A percentile compares a stretch with the other conserved stretches of the same genome.
phyloP scores from a whole-genome alignment of 441 rosid species.

The Hypseocharis bilobata region DNA sequence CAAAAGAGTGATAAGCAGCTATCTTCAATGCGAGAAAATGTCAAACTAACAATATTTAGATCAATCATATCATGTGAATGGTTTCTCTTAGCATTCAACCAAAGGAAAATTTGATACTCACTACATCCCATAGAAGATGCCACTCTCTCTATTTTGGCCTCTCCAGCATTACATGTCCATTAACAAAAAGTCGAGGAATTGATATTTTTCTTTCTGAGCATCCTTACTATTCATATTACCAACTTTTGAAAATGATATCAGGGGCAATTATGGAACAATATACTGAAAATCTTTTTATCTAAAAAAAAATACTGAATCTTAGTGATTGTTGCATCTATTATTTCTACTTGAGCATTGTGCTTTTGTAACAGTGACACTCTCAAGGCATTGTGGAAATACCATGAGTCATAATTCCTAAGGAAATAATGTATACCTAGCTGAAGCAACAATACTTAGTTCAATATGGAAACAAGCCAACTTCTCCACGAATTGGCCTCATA shows the following conservation, averaged over 20 bases:
- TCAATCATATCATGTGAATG: background rate
- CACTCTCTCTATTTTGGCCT: background rate
- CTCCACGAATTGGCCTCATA: background rate
- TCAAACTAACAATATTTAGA: background rate
- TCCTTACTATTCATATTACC: too few relatives aligned
- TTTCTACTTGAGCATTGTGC: too few relatives aligned
- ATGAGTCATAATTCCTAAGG: background rate
- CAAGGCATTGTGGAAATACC: too few relatives aligned
- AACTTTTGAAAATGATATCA: too few relatives aligned
- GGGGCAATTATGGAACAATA: too few relatives aligned
- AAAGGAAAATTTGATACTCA: background rate
- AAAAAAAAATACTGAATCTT: too few relatives aligned
- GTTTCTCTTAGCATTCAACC: background rate
- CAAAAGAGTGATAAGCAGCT: background rate
- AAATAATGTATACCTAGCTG: background rate
- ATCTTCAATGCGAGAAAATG: background rate
- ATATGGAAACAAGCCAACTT: background rate
- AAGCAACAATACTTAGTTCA: background rate
- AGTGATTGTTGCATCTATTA: too few relatives aligned
- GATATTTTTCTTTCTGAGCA: too few relatives aligned
- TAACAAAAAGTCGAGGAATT: background rate
- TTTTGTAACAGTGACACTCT: too few relatives aligned
- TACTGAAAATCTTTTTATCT: too few relatives aligned
- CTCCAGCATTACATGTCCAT: background rate
- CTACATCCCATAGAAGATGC: background rate